Conservation (phyloP, 495 filamentous ascomycete species). For the Aspergillus sclerotiicarbonarius region DNA sequence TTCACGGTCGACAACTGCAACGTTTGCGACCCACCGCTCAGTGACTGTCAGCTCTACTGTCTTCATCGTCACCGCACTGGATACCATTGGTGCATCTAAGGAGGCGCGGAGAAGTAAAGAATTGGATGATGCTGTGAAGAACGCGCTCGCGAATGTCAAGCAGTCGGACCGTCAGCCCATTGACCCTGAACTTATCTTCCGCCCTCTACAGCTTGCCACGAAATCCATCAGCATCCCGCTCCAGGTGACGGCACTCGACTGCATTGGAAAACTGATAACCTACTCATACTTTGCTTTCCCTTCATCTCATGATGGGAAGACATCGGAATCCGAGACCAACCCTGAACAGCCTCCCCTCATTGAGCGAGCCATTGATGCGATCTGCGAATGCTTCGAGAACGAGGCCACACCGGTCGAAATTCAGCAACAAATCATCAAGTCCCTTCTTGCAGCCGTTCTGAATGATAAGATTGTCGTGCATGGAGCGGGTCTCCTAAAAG, state of each 20-base stretch:
- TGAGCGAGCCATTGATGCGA: slow-evolving; percentile 96
- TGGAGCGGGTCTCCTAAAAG: slow-evolving; percentile 93
- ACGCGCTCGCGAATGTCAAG: slow-evolving; percentile 80
- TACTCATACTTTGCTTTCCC: slow-evolving; percentile 95
- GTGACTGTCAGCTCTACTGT: slow-evolving; percentile 84
- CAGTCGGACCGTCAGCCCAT: slow-evolving; percentile 64
- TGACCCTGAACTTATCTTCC: slow-evolving; percentile 88
- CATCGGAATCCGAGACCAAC: slow-evolving; percentile 45
- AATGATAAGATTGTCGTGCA: slow-evolving; percentile 99
- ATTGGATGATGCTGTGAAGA: slow-evolving; percentile 73
- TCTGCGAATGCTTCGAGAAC: slow-evolving; percentile 98
- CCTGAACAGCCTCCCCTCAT: slow-evolving; percentile 66
- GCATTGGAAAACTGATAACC: slow-evolving; percentile 97
- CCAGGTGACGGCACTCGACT: slow-evolving; percentile 88
- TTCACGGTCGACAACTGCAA: slow-evolving; percentile 56
- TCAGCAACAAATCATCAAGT: slow-evolving; percentile 97
- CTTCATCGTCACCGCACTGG: slow-evolving; percentile 88
- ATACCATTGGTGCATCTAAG: slow-evolving; percentile 83
- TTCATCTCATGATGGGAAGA: slow-evolving; percentile 36
- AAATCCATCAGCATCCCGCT: slow-evolving; percentile 78
- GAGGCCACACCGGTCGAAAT: slow-evolving; percentile 87
- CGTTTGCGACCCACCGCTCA: slow-evolving; percentile 51
- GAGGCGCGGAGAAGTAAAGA: slow-evolving; percentile 80
- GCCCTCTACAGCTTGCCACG: slow-evolving; percentile 83
- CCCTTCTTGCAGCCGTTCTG: slow-evolving; percentile 87